Evolutionary conservation across 2,329 filamentous ascomycete species (phyloP).

Genomic region (Colletotrichum gigasporum): DNA sequence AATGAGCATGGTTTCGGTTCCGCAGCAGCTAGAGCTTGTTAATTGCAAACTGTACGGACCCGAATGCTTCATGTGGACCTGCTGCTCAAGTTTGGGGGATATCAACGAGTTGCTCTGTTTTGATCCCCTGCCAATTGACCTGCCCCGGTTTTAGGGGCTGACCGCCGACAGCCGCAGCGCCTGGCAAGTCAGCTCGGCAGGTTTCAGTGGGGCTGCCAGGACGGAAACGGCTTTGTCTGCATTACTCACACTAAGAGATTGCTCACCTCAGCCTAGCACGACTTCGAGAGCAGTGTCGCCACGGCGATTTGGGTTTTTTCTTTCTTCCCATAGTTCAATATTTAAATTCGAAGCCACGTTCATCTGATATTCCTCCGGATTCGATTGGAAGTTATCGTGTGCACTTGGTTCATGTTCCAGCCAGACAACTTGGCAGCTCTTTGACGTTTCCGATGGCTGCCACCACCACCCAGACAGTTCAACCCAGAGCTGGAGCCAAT

Average conservation of each 20-base stretch:
- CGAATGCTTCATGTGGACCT: not conserved
- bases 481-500: not conserved
- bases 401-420: too few species aligned
- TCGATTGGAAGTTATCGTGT: too few species aligned
- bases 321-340: not conserved
- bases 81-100: not conserved
- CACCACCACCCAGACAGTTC: not conserved
- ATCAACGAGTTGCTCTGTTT: not conserved
- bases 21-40: not conserved
- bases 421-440: too few species aligned
- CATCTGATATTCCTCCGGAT: too few species aligned
- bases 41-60: not conserved
- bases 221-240: not conserved
- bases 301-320: not conserved
- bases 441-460: too few species aligned
- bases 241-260: conserved; percentile 2
- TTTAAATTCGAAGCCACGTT: too few species aligned
- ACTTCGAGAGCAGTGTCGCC: not conserved
- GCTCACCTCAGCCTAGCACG: not conserved
- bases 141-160: not conserved
- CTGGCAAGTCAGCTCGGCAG: conserved; percentile 6
- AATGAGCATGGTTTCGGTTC: conserved; percentile 11
- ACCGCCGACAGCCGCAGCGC: not conserved
- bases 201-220: conserved; percentile 5
- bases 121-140: not conserved